A percentile compares a stretch with the other conserved stretches of the same genome.
These are phyloP conservation scores for Ambispora gerdemannii DNA, from an alignment of 192 early-diverging fungal species.

Conservation along the genomic window DNA sequence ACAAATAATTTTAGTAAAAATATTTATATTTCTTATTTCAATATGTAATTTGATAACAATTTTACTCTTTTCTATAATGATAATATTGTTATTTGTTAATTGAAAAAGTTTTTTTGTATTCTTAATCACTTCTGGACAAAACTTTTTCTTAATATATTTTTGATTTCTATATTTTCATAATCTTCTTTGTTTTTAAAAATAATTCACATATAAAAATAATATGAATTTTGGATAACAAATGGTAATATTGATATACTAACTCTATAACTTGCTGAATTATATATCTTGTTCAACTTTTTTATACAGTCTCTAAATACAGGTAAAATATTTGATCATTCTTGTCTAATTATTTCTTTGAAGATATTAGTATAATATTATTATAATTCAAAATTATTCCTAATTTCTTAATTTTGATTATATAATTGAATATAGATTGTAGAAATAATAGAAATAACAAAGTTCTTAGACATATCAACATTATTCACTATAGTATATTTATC, in stretches of 20 bases:
- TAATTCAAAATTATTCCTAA: no score
- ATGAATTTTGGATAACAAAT: no score
- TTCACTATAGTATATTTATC: no score
- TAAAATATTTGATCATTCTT: background rate
- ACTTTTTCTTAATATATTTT: conserved; percentile 8
- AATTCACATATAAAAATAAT: no score
- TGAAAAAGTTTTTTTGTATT: conserved; percentile 27
- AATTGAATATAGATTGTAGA: no score
- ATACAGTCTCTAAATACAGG: background rate
- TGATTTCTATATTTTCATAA: no score
- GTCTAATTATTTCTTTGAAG: background rate
- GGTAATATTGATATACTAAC: conserved; percentile 5
- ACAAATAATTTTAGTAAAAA: conserved; percentile 24
- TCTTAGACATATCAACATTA: no score
- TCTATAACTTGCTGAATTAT: conserved; percentile 9
- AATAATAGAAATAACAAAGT: no score
- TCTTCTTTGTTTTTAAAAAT: no score
- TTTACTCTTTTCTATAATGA: conserved; percentile 29
- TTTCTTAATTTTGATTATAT: no score
- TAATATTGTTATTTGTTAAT: conserved; percentile 29
- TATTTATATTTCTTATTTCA: conserved; percentile 27
- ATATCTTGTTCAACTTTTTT: conserved; percentile 19
- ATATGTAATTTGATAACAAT: conserved; percentile 23
- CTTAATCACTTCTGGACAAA: conserved; percentile 17
- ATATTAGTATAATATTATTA: no score